A percentile compares a stretch with the other conserved stretches of the same genome.
Evolutionary conservation across 1,139 yeast species (phyloP).

Genomic region (Pichia sp.): DNA sequence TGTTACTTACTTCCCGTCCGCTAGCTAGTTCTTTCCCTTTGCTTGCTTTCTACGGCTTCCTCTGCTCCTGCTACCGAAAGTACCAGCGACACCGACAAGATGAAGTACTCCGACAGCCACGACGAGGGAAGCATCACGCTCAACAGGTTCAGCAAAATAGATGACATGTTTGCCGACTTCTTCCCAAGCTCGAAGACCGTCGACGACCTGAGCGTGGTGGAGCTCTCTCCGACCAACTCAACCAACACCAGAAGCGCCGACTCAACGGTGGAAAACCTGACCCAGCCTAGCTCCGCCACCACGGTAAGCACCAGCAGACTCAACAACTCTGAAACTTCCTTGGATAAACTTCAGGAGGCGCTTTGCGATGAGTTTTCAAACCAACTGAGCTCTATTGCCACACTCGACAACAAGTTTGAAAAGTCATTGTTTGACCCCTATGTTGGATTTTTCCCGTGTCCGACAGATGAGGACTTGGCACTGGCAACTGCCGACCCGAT

Average conservation of each 20-base stretch:
- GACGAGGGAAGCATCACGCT: background rate
- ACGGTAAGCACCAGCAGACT: background rate
- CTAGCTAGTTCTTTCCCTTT: background rate
- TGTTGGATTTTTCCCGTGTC: background rate
- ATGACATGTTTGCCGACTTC: background rate
- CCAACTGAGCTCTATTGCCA: background rate
- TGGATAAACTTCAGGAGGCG: background rate
- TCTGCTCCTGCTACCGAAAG: background rate
- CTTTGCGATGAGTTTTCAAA: background rate
- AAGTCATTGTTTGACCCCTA: background rate
- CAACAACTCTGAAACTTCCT: background rate
- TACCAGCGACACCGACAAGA: background rate
- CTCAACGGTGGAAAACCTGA: background rate
- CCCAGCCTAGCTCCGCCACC: background rate
- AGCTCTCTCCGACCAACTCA: background rate
- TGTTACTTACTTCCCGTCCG: background rate
- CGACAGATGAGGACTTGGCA: background rate
- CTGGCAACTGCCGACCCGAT: background rate
- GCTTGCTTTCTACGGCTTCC: background rate
- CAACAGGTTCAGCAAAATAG: background rate
- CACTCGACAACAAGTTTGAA: background rate
- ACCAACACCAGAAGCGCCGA: background rate
- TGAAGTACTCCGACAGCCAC: background rate
- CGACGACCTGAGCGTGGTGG: background rate
- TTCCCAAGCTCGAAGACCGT: background rate